These are phyloP conservation scores for Pseudogymnoascus sp. DNA, from an alignment of 2,329 filamentous ascomycete genomes.

Conservation along the genomic window DNA sequence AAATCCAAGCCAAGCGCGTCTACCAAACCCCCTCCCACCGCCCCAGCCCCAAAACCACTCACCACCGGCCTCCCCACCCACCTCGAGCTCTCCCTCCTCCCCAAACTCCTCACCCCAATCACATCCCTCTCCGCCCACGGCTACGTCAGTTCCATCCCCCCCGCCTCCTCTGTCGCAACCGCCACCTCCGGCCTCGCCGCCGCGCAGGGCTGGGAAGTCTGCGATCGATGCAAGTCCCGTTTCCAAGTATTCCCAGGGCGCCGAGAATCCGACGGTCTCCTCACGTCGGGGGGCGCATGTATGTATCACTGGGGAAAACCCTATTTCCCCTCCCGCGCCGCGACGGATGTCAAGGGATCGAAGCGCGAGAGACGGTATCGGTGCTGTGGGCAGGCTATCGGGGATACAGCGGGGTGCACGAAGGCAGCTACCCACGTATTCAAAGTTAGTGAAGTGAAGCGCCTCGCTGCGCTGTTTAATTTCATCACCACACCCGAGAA, in stretches of 20 bases:
- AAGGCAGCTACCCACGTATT: conserved; percentile 71
- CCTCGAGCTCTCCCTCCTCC: conserved; percentile 61
- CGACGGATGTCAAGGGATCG: conserved; percentile 45
- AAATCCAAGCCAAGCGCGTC: conserved; percentile 27
- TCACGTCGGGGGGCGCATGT: conserved; percentile 71
- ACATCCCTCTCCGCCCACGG: conserved; percentile 57
- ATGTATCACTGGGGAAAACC: conserved; percentile 71
- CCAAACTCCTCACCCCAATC: conserved; percentile 56
- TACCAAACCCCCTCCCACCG: conserved; percentile 20
- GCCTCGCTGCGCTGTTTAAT: conserved; percentile 69
- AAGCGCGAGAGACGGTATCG: conserved; percentile 55
- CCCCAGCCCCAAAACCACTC: conserved; percentile 40
- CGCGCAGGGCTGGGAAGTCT: conserved; percentile 73
- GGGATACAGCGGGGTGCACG: conserved; percentile 67
- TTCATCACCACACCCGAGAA: conserved; percentile 73
- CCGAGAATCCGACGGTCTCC: conserved; percentile 63
- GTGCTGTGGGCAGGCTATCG: conserved; percentile 72
- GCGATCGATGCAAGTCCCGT: conserved; percentile 75
- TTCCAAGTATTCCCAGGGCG: conserved; percentile 91
- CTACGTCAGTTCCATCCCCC: conserved; percentile 65
- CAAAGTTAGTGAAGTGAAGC: conserved; percentile 68
- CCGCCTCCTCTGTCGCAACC: conserved; percentile 54
- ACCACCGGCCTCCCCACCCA: conserved; percentile 59
- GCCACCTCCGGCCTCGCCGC: conserved; percentile 58
- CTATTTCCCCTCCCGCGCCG: conserved; percentile 49